Percentiles rank a stretch among this genome's conserved stretches.
These are phyloP conservation scores for Streptanthus diversifolius DNA, from an alignment of 345 rosid genomes.

Conservation along the genomic window DNA sequence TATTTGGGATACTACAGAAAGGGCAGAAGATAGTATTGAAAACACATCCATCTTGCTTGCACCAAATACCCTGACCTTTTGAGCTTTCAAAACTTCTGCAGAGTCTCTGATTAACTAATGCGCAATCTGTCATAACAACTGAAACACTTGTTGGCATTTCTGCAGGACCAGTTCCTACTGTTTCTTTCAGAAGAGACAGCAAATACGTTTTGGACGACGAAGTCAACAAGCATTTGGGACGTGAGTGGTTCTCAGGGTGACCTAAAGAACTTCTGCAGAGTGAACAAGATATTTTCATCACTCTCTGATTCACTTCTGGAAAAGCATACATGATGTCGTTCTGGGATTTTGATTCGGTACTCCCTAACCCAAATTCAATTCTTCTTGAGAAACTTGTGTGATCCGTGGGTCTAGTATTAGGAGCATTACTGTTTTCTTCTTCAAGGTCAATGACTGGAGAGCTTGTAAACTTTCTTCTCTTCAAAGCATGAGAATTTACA, in stretches of 20 bases:
- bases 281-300: slow-evolving; percentile 53
- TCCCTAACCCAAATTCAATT: slow-evolving; percentile 52
- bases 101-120: slow-evolving; percentile 56
- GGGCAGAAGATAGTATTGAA: slow-evolving; percentile 74
- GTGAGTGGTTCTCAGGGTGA: slow-evolving; percentile 55
- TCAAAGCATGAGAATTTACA: slow-evolving; percentile 63
- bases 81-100: slow-evolving; percentile 37
- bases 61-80: slow-evolving; percentile 50
- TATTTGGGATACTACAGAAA: slow-evolving; percentile 55
- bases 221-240: slow-evolving; percentile 46
- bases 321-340: slow-evolving; percentile 33
- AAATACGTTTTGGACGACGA: slow-evolving; percentile 62
- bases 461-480: slow-evolving; percentile 53
- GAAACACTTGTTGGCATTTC: slow-evolving; percentile 43
- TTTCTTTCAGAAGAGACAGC: slow-evolving; percentile 47
- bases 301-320: slow-evolving; percentile 43
- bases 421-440: slow-evolving; percentile 30
- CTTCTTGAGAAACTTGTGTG: slow-evolving; percentile 37
- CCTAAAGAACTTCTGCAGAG: slow-evolving; percentile 65
- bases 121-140: slow-evolving; percentile 55
- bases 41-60: slow-evolving; percentile 88
- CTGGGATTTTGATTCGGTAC: slow-evolving; percentile 34
- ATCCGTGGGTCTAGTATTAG: slow-evolving; percentile 13
- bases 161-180: slow-evolving; percentile 22
- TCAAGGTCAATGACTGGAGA: slow-evolving; percentile 43